Evolutionary conservation across 768 basidiomycete species (phyloP), one percentile per base, ranked within the genome.

Genomic region (Termitomyces heimii): DNA sequence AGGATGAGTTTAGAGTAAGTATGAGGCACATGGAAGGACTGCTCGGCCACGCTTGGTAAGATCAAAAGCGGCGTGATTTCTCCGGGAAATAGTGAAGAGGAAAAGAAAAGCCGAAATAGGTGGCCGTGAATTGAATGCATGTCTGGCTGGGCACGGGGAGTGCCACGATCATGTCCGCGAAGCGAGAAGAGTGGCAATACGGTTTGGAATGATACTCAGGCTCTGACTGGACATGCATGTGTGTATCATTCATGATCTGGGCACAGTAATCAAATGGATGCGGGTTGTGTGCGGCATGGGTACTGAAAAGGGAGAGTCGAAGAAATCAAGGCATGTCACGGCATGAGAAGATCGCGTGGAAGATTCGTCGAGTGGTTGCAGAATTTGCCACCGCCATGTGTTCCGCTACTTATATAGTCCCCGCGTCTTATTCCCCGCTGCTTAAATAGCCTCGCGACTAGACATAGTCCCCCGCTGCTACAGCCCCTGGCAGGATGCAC

Each of bases 401-500:
- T 77, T 73, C 72, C 63, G 66, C 65, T 67, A 69, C 66, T 66
- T 67, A 65, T 67, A 64, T 71, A 70, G 62, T 67, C 63, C 63
- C 62, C 51, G 35, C 37, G 5, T 22, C 28, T n/a, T 29, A 5
- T n/a, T 18, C 44, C 14, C 46, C 31, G 47, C 31, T 48, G 47
- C 22, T 34, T 62, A 65, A 29, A 53, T 53, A 53, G 26, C 18
- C 51, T 39, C 51, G 42, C 42, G 12, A 43, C 22, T 24, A 2
- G 22, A 22, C 42, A 20, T n/a, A 18, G 8, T 29, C 18, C 14
- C 26, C 47, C 47, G 47, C 31, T 49, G 47, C 16, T 40, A 29
- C 20, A 52, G 51, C 26, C 51, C 37, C 51, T 44, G 37, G 31
- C 51, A 20, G 39, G 39, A 87, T 88, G 84, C 83, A 86, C 74